Evolutionary conservation across 495 filamentous ascomycete genomes (phyloP), one percentile per base, ranked within the genome.

Genomic region (Aspergillus egyptiacus): DNA sequence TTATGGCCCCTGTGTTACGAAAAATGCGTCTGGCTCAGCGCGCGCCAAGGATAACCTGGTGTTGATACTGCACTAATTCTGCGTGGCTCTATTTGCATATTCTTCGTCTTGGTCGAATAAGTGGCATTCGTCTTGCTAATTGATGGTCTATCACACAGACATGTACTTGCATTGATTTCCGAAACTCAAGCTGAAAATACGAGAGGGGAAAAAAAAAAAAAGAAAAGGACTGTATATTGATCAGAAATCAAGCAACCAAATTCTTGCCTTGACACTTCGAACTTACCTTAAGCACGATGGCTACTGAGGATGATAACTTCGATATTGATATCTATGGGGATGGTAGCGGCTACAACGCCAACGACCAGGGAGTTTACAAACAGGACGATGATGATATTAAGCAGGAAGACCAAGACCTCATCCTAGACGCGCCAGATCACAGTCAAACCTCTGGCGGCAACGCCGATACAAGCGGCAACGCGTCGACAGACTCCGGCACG

Each of bases 261-360:
- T 57, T 61, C 41, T 46, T 55, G 54, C 48, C 49, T 56, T 65
- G 58, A 60, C 32, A 54, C 50, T 35, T 40, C 57, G 56, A 54
- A 46, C 42, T 53, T 56, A 61, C 45, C 37, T n/a, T 67, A 64
- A 59, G 56, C 71, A 78, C 58, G 50, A 91, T 91, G 87, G 87
- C 86, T 56, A 67, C 70, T 51, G 81, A 84, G 59, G 87, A 95
- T 69, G 86, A 93, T 68, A 90, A 95, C 61, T 97, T 96, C 76
- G 93, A 97, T 65, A 95, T 96, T 77, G 94, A 97, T 66, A 90
- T 96, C 69, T 96, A 96, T 65, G 91, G 89, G 53, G 86, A 96
- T 63, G 82, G 84, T 46, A 75, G 77, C 48, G 66, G 73, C 14
- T 70, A 68, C 50, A 71, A 64, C 50, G 60, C 59, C 45, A 70